These are phyloP conservation scores for Ascochyta clinopodiicola DNA, from an alignment of 2,329 filamentous ascomycete genomes.

Conservation along the genomic window DNA sequence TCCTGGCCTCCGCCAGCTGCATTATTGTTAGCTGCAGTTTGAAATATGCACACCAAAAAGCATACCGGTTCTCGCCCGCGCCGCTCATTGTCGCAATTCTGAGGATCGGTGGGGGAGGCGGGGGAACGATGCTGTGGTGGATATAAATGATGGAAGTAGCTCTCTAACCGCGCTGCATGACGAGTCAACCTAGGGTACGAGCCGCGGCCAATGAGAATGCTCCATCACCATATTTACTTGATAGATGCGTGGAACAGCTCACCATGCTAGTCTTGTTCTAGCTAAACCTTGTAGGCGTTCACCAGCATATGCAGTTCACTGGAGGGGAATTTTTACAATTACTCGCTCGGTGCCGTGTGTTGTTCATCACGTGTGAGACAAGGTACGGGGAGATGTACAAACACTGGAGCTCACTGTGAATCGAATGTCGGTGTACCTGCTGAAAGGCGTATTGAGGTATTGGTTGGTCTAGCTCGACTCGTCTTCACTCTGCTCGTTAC, in stretches of 20 bases:
- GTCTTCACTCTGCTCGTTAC: slow-evolving; percentile 9
- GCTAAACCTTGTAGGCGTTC: slow-evolving; percentile 16
- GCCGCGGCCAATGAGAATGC: slow-evolving; percentile 32
- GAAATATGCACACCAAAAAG: background rate
- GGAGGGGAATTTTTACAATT: slow-evolving; percentile 13
- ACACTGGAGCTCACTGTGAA: background rate
- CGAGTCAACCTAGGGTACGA: slow-evolving; percentile 26
- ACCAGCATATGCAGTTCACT: slow-evolving; percentile 11
- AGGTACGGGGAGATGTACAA: slow-evolving; percentile 1
- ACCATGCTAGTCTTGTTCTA: slow-evolving; percentile 15
- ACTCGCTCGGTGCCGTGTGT: slow-evolving; percentile 15
- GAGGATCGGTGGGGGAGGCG: slow-evolving; percentile 32
- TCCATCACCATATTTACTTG: slow-evolving; percentile 7
- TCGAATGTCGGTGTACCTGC: slow-evolving; percentile 13
- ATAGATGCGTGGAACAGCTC: slow-evolving; percentile 13
- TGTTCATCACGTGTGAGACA: slow-evolving; percentile 18
- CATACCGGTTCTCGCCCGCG: slow-evolving; percentile 48
- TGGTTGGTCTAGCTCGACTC: slow-evolving; percentile 11
- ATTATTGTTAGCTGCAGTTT: slow-evolving; percentile 22
- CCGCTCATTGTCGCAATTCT: slow-evolving; percentile 45
- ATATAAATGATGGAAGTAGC: slow-evolving; percentile 37
- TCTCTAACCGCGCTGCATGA: slow-evolving; percentile 33
- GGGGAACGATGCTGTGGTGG: slow-evolving; percentile 36
- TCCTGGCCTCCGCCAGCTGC: slow-evolving; percentile 46
- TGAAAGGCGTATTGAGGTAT: background rate